Conservation (phyloP, 768 basidiomycete species). For the Boletus edulis region DNA sequence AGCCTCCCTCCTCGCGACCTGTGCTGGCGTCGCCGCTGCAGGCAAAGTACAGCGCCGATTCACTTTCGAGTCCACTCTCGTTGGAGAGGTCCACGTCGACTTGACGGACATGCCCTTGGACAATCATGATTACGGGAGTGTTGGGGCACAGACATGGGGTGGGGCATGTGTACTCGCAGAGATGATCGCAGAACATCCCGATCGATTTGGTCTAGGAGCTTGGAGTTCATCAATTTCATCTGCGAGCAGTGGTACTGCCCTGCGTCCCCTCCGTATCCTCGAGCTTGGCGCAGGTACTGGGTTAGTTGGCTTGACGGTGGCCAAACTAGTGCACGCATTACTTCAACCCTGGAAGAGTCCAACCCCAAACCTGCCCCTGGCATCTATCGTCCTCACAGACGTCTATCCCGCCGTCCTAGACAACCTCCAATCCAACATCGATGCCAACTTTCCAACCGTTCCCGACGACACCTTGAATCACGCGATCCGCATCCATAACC, state of each 20-base stretch:
- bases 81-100: conserved; percentile 34
- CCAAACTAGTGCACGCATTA: conserved; percentile 28
- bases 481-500: conserved; percentile 20
- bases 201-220: conserved; percentile 42
- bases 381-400: conserved; percentile 44
- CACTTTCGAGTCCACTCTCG: conserved; percentile 34
- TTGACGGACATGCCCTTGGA: conserved; percentile 70
- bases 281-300: conserved; percentile 62
- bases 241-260: neutral
- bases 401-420: conserved; percentile 46
- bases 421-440: conserved; percentile 48
- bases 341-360: neutral
- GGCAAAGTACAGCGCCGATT: conserved; percentile 56
- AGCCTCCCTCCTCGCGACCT: conserved; percentile 61
- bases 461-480: neutral
- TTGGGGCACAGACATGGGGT: conserved; percentile 91
- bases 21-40: conserved; percentile 61
- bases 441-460: conserved; percentile 11
- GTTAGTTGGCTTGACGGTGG: conserved; percentile 43
- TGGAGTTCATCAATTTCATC: neutral
- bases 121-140: conserved; percentile 65
- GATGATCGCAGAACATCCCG: conserved; percentile 59
- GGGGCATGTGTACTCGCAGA: conserved; percentile 79
- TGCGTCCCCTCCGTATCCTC: conserved; percentile 36
- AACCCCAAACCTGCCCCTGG: neutral